Percentiles rank a stretch among this genome's conserved stretches.
phyloP scores from a whole-genome alignment of 768 basidiomycete genomes.

The Calocybe gangraenosa region DNA sequence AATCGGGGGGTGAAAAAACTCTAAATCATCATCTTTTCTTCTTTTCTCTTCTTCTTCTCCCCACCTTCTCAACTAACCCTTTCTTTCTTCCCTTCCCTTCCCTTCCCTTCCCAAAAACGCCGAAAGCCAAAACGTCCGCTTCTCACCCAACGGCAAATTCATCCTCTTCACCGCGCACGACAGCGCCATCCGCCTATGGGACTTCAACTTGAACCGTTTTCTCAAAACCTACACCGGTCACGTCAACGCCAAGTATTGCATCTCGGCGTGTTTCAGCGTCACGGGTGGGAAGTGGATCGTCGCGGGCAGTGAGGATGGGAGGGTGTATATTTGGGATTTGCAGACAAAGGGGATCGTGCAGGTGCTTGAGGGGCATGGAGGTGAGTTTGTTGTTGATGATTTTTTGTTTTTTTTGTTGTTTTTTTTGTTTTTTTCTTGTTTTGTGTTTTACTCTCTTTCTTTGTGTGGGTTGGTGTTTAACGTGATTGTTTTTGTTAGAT shows the following conservation, averaged over 20 bases:
- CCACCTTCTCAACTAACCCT: no score
- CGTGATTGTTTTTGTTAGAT: no score
- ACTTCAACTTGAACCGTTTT: conserved; percentile 86
- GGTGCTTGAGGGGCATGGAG: conserved; percentile 69
- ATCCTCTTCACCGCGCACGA: conserved; percentile 93
- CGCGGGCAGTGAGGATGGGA: conserved; percentile 87
- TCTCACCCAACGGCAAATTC: conserved; percentile 95
- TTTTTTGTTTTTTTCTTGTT: no score
- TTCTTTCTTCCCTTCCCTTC: no score
- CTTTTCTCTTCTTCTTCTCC: no score
- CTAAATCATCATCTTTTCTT: no score
- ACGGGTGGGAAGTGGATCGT: conserved; percentile 90
- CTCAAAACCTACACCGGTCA: conserved; percentile 90
- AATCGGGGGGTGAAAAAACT: no score
- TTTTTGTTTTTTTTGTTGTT: not conserved
- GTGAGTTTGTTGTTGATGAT: no score
- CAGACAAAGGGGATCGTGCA: conserved; percentile 86
- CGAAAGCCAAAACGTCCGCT: conserved; percentile 90
- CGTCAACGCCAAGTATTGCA: conserved; percentile 77
- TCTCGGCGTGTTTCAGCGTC: conserved; percentile 79
- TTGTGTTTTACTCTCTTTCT: not conserved
- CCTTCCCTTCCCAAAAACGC: no score
- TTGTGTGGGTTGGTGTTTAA: no score
- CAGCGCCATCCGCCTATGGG: conserved; percentile 91
- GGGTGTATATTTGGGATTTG: conserved; percentile 87